A percentile compares a stretch with the other conserved stretches of the same genome.
phyloP scores from a whole-genome alignment of 2,329 filamentous ascomycete species.

The Penicillium sp. region DNA sequence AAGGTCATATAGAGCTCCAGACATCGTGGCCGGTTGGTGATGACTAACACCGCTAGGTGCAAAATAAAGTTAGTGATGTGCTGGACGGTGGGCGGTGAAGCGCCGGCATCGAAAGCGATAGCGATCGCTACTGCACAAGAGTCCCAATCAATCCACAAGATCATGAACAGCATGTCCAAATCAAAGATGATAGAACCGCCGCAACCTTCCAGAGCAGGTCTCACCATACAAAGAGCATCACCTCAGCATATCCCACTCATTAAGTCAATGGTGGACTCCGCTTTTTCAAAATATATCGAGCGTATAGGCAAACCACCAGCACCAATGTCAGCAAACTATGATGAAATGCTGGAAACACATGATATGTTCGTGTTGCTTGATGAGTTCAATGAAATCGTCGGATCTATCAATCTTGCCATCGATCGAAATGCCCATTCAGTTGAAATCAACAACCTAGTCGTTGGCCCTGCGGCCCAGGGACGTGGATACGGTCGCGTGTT shows the following conservation, averaged over 20 bases:
- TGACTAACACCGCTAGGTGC: too few relatives aligned
- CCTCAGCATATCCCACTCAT: slow-evolving; percentile 12
- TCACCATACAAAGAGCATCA: slow-evolving; percentile 11
- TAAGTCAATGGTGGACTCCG: slow-evolving; percentile 16
- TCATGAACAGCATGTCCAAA: not conserved
- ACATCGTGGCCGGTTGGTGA: too few relatives aligned
- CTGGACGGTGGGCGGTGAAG: too few relatives aligned
- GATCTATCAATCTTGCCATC: slow-evolving; percentile 12
- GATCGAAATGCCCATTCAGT: slow-evolving; percentile 2
- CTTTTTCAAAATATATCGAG: slow-evolving; percentile 23
- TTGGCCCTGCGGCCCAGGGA: slow-evolving; percentile 17
- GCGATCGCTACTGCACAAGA: not conserved
- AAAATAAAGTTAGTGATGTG: too few relatives aligned
- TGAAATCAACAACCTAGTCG: slow-evolving; percentile 20
- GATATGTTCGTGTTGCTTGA: slow-evolving; percentile 14
- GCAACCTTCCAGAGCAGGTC: not conserved
- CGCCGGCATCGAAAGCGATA: too few relatives aligned
- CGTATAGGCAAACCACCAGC: slow-evolving; percentile 23
- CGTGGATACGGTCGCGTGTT: slow-evolving; percentile 22
- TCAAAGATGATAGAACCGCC: not conserved
- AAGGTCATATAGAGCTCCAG: too few relatives aligned
- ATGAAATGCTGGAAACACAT: slow-evolving; percentile 4
- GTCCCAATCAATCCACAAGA: not conserved
- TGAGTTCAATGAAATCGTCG: not conserved
- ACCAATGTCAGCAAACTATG: slow-evolving; percentile 22